These are phyloP conservation scores for Litsea cubeba DNA, from an alignment of 164 flowering plant genomes.

Conservation along the genomic window DNA sequence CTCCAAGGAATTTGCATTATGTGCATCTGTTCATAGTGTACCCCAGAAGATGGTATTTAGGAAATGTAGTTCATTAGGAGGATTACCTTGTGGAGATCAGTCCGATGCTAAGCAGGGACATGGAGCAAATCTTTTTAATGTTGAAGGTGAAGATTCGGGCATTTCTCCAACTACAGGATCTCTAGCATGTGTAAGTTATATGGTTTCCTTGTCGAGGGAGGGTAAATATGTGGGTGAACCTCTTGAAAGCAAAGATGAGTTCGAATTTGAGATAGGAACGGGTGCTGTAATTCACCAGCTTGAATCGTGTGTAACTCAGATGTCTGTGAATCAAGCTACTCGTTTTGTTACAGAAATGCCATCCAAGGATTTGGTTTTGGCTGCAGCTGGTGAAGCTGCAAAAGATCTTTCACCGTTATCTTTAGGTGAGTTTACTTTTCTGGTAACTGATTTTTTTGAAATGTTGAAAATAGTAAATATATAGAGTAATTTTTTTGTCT, in stretches of 20 bases:
- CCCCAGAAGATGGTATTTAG: conserved; percentile 13
- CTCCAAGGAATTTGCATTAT: conserved; percentile 35
- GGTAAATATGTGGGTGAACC: conserved; percentile 38
- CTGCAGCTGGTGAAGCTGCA: conserved; percentile 54
- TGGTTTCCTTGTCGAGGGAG: conserved; percentile 41
- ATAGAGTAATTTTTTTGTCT: too few species aligned
- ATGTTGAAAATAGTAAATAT: neutral
- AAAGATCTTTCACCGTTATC: conserved; percentile 29
- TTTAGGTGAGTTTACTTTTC: conserved; percentile 42
- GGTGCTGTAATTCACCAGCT: conserved; percentile 57
- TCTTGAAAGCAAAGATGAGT: conserved; percentile 67
- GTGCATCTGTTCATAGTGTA: conserved; percentile 27
- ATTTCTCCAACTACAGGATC: conserved; percentile 55
- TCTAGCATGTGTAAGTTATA: conserved; percentile 54
- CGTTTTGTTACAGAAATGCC: conserved; percentile 39
- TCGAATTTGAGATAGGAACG: conserved; percentile 87
- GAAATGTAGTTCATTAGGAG: conserved; percentile 17
- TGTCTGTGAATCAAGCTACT: conserved; percentile 66
- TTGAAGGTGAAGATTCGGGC: conserved; percentile 58
- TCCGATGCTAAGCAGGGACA: conserved; percentile 13
- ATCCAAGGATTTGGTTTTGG: conserved; percentile 50
- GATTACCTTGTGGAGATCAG: conserved; percentile 6
- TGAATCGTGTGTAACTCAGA: conserved; percentile 69
- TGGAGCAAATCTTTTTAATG: conserved; percentile 18
- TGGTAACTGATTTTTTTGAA: too few species aligned